Base-by-base conservation (phyloP, 352 stramenopile genomes). In the Achlya hypogyna region DNA sequence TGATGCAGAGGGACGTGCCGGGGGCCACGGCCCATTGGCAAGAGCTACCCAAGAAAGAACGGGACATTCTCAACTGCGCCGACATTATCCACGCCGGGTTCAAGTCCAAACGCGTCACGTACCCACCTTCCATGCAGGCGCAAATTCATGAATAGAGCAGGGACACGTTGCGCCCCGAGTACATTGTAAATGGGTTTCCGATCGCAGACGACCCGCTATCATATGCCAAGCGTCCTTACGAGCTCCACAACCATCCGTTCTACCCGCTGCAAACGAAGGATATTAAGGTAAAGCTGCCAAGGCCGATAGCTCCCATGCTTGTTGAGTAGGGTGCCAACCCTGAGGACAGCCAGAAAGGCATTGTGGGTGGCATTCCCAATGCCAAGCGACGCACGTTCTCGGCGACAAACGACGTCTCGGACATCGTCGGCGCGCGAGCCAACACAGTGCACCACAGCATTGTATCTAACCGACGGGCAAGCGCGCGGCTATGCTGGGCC, bases 81-180 rank as follows among this genome's bases (percentile, higher is more conserved):
- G 83, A 91, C 56, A 91, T 91, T 64, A 88, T 69, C 52, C 82
- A 88, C 49, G 77, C 79, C 22, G 77, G 85, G 64, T 91, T 88
- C 59, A 80, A 78, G 43, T 89, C 81, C 9, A 86, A 75, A 27
- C 79, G 83, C 27, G 74, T 91, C 60, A 91, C 83, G 83, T 89
- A 70, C 62, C 75, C 31, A 68, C 20, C 10, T 35, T 59, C 5
- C 32, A n/a, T 59, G 10, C n/a, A 27, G 22, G 14, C 25, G n/a
- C 32, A 4, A 42, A 35, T 54, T 6, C 38, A 34, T 32, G 38
- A 14, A 31, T 28, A 38, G 59, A 20, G 18, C 52, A 91, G 79
- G 4, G 78, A 91, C 49, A 75, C 87, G n/a, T 45, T 91, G 28
- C 84, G 89, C 63, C 83, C 83, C 1, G 74, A 87, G n/a, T 88